Base-by-base conservation (phyloP, 2,329 filamentous ascomycete genomes). In the Chaetomiaceae sp. region DNA sequence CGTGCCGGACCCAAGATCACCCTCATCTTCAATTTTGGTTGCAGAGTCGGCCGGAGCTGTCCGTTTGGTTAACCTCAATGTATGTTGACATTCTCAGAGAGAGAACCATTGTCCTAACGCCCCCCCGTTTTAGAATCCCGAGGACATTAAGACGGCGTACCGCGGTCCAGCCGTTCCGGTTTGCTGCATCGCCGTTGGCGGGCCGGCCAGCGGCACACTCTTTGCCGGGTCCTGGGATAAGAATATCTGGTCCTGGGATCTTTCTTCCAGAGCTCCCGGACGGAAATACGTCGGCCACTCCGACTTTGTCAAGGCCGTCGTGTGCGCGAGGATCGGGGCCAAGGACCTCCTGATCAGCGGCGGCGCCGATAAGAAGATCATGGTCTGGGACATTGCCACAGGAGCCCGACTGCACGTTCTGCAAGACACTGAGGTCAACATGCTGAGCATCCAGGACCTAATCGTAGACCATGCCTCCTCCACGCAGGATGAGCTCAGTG, bases 151-250 rank as follows among this genome's bases (percentile, higher is more conserved):
- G 48, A 66, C 72, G 13, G 69, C 77, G 4, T 95, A 87, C 65
- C 80, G 81, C 64, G 90, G 90, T 2, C 89, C 91, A 16, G 80
- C 79, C 41, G 86, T 89, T 3, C 94, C 94, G 1, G 75, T 96
- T 9, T 92, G 89, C 9, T 88, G 86, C 60, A 71, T 95, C 25
- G 82, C 87, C 14, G 75, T 89, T 32, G 84, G 81, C 40, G 79
- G 82, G 13, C 67, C 74, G 23, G 76, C 75, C 55, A 70, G 68
- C 3, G 48, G 37, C 46, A 86, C 78, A 1, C 66, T 96, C 10
- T 96, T 90, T 68, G 90, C 90, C 21, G 92, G 91, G 30, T 94
- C 86, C 54, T 99, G 94, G 94, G 92, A 99, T 72, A 96, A 95
- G 72, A 79, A 82, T 18, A 80, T 97, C 53, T 96, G 90, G 85